Evolutionary conservation across 345 rosid genomes (phyloP), one percentile per base, ranked within the genome.

Genomic region (Populus davidiana): DNA sequence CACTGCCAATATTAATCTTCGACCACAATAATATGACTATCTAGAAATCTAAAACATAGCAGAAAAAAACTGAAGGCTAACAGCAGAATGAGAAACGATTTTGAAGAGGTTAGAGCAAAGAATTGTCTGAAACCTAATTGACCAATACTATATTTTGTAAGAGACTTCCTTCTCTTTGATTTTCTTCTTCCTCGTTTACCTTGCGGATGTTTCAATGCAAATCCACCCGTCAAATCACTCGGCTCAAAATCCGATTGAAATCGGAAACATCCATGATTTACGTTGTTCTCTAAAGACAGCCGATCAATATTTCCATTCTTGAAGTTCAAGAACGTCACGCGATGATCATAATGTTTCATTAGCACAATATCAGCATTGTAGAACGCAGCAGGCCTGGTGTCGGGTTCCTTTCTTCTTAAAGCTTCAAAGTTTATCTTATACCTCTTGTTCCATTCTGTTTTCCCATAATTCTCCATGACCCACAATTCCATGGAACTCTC

Each of bases 221-320:
- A 61, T 16, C 31, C 43, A 29, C 21, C 49, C 43, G 44, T 43
- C 39, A 73, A 21, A 73, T 62, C 29, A 18, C 62, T 7, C 1
- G 23, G 29, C 61, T 74, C 77, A 12, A 25, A 29, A 43, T 63
- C 77, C 1, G 77, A 74, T 43, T 65, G 69, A 27, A 74, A 63
- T 1, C 20, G 61, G 66, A 41, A 63, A 63, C 47, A 21, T 18
- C 8, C 77, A 64, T 0, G 3, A 16, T 35, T 33, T 31, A 33
- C 2, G 1, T 14, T 5, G n/a, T 20, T 27, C 27, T 29, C 20
- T 23, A 43, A 5, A 17, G 17, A 18, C 59, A 74, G 61, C 21
- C 27, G 29, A 0, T 18, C 54, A 16, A 5, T 9, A 25, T 1
- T 39, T 63, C 56, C 56, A 41, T 74, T 74, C 61, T 64, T 74